Evolutionary conservation across 2,329 filamentous ascomycete genomes (phyloP).

Genomic region (Colletotrichum tropicicola): DNA sequence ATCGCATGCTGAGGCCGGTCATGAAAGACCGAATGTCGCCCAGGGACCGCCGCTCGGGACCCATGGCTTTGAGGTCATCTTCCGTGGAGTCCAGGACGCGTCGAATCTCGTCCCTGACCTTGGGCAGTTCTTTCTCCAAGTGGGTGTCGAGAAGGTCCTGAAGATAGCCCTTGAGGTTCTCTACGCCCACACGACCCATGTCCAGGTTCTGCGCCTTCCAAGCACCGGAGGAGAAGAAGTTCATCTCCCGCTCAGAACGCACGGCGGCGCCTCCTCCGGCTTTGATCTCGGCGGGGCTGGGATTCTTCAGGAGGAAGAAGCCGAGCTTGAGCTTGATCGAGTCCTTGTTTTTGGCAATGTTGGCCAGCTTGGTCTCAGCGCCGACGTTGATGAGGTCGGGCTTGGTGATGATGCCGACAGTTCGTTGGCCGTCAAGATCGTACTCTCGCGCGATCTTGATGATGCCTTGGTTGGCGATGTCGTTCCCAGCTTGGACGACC

Average conservation of each 20-base stretch:
- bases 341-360: constrained; percentile 55
- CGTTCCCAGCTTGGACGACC: constrained; percentile 50
- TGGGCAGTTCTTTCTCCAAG: constrained; percentile 52
- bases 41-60: constrained; percentile 53
- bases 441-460: constrained; percentile 13
- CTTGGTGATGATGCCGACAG: constrained; percentile 67
- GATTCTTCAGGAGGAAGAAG: constrained; percentile 62
- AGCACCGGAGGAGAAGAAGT: constrained; percentile 52
- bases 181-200: constrained; percentile 53
- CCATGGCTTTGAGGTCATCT: constrained; percentile 53
- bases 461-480: constrained; percentile 45
- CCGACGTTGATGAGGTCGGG: constrained; percentile 51
- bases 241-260: constrained; percentile 38
- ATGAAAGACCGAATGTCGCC: constrained; percentile 59
- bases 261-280: constrained; percentile 44
- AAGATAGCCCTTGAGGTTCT: constrained; percentile 55
- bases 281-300: constrained; percentile 33
- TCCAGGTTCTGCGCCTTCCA: constrained; percentile 46
- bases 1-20: constrained; percentile 52
- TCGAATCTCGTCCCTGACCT: constrained; percentile 47
- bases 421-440: constrained; percentile 47
- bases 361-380: constrained; percentile 50
- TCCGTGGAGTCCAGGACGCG: constrained; percentile 35
- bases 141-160: constrained; percentile 59
- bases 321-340: constrained; percentile 55